Conservation (phyloP, 305 asterid genomes). For the Solanum hybrid region DNA sequence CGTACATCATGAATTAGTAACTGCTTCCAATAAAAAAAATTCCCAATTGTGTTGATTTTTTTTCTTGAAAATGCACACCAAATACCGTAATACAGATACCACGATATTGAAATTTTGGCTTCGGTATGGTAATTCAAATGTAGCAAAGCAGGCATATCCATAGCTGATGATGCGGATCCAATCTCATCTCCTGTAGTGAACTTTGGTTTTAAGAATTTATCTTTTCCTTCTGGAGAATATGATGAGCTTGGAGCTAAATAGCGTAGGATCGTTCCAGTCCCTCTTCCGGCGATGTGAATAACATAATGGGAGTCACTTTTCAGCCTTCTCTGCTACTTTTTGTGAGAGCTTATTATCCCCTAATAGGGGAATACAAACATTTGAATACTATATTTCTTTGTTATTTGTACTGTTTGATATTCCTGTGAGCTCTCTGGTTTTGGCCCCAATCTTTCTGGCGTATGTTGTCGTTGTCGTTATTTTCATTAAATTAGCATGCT, state of each 20-base stretch:
- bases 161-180: not conserved
- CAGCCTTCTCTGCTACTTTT: not conserved
- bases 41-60: not conserved
- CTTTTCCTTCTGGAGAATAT: not conserved
- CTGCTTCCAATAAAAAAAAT: not conserved
- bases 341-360: not conserved
- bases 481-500: not conserved
- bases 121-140: not conserved
- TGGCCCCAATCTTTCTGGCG: not conserved
- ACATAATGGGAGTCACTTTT: not conserved
- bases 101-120: not conserved
- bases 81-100: not conserved
- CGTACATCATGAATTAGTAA: not conserved
- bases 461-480: not conserved
- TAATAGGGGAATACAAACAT: not conserved
- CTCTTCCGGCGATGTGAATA: not conserved
- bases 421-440: not conserved
- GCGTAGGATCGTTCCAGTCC: not conserved
- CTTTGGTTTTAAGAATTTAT: not conserved
- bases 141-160: not conserved
- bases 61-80: not conserved
- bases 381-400: not conserved
- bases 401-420: not conserved
- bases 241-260: not conserved
- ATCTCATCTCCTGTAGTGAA: not conserved